Conservation (phyloP, 164 flowering plant species). For the grape (Vitis vinifera) region ASM3070453v1 NC_081815.1:8108501-8109000, state of each 20-base stretch:
- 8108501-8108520: slow-evolving; percentile 78
- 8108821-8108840: slow-evolving; percentile 96
- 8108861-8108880: slow-evolving; percentile 89
- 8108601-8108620: slow-evolving; percentile 84
- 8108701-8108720: slow-evolving; percentile 85
- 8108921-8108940: slow-evolving; percentile 95
- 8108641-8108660: slow-evolving; percentile 82
- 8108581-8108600: slow-evolving; percentile 89
- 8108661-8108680: slow-evolving; percentile 83
- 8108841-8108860: slow-evolving; percentile 71
- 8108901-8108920: slow-evolving; percentile 94
- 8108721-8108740: slow-evolving; percentile 81
- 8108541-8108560: slow-evolving; percentile 86
- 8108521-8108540: slow-evolving; percentile 88
- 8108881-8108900: slow-evolving; percentile 98
- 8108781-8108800: slow-evolving; percentile 88
- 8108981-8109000: slow-evolving; percentile 89
- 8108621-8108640: slow-evolving; percentile 82
- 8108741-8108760: slow-evolving; percentile 92
- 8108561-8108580: slow-evolving; percentile 83
- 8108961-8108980: slow-evolving; percentile 81
- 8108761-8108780: slow-evolving; percentile 94
- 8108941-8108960: slow-evolving; percentile 91
- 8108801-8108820: slow-evolving; percentile 90
- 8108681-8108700: slow-evolving; percentile 86